Evolutionary conservation across 1,284 basidiomycete genomes (phyloP), one percentile per base, ranked within the genome.

Genomic region (Cryptococcus hybrid): DNA sequence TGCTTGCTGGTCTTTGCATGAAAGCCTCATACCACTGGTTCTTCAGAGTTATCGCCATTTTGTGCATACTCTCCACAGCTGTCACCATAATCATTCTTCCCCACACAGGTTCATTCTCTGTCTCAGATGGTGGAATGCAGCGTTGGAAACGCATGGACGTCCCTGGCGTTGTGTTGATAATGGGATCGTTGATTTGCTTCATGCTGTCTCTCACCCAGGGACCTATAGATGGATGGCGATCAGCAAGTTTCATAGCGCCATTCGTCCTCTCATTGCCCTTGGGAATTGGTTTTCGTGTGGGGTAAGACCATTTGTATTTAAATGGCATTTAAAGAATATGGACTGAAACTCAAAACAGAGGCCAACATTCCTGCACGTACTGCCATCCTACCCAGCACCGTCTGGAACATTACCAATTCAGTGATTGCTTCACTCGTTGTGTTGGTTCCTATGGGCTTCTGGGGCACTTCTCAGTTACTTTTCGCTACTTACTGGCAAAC

Each of bases 131-230:
- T 43, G 44, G 36, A 1, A 48, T 44, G 7, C 61, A 66, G 5
- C 55, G 59, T 48, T 71, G 65, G 64, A 71, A 70, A 58, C 64
- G 66, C 12, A 63, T 74, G 60, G 74, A 75, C 55, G 44, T 74
- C n/a, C 54, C 64, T 57, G 74, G 74, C 36, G 70, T 72, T n/a
- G 18, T 67, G 43, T 48, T 70, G 38, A 64, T 74, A 49, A 60
- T 71, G 51, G 61, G 59, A 12, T 56, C 66, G 18, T 59, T 74
- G 38, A 59, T 70, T 52, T 66, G 65, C 52, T 72, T 75, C 67
- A 73, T 73, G 58, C 63, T 75, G 30, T 59, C 61, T 38, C 61
- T 75, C 52, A 75, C 74, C 8, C 66, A 72, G 51, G 70, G 67
- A 3, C 65, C 67, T 5, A 64, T 66, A 40, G 58, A 68, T 52